Conservation (phyloP, 805 yeast species). For the Yamadazyma laniorum region DNA sequence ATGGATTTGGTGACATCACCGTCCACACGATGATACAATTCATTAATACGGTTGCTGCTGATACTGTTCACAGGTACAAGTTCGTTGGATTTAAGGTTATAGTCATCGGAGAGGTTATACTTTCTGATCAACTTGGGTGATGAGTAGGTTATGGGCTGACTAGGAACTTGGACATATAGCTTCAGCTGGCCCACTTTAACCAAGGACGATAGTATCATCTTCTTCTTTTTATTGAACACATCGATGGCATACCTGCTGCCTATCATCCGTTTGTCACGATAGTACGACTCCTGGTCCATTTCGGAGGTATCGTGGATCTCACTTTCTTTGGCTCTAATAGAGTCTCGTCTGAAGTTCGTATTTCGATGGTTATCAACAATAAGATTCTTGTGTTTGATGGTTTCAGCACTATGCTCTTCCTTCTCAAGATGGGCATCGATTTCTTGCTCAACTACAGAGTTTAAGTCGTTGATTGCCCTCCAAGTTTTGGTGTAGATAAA, state of each 20-base stretch:
- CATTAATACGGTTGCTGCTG: conserved; percentile 24
- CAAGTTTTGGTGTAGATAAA: conserved; percentile 30
- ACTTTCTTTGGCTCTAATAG: conserved; percentile 11
- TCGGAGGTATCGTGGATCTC: not conserved
- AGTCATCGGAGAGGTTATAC: conserved; percentile 26
- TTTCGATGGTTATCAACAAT: conserved; percentile 11
- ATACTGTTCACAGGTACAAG: conserved; percentile 19
- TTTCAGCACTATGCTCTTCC: conserved; percentile 24
- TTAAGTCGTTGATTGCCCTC: conserved; percentile 28
- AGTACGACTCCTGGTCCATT: conserved; percentile 9
- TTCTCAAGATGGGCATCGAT: conserved; percentile 30
- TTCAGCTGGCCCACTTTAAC: conserved; percentile 35
- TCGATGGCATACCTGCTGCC: conserved; percentile 22
- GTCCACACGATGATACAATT: conserved; percentile 29
- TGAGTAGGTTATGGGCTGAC: conserved; percentile 31
- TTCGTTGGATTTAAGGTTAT: conserved; percentile 8
- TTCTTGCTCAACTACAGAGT: conserved; percentile 34
- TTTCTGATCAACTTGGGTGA: conserved; percentile 38
- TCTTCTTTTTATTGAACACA: conserved; percentile 37
- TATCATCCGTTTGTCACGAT: conserved; percentile 25
- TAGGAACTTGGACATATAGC: conserved; percentile 33
- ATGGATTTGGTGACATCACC: conserved; percentile 21
- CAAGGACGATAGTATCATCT: conserved; percentile 31
- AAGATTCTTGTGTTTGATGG: conserved; percentile 34
- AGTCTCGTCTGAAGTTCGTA: conserved; percentile 5